Base-by-base conservation (phyloP, 2,329 filamentous ascomycete species). In the Sphaerostilbella broomeana region DNA sequence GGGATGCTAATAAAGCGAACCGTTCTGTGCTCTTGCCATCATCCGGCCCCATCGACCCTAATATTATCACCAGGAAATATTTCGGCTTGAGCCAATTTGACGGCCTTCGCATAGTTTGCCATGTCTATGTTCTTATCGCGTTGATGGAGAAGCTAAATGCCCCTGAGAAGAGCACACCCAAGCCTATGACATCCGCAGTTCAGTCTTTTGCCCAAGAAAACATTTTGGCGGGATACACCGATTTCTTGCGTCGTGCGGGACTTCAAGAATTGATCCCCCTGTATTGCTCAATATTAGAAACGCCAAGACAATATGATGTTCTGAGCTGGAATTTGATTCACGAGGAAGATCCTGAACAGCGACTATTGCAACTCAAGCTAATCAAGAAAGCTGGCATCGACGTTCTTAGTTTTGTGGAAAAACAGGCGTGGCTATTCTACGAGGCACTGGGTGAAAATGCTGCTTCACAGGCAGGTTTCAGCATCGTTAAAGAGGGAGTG, bases 211-310 rank as follows among this genome's bases (percentile, higher is more conserved):
- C 71, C 12, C 74, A 81, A 48, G 84, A 94, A 53, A 86, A 85
- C 52, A 78, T 90, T 32, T 69, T 95, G 37, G 79, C 84, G 1
- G 81, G 78, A 4, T 97, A 97, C 57, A 83, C 94, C 40, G 84
- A 84, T 51, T 81, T 84, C 45, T 65, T 98, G 25, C 79, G 85
- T 29, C 71, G 83, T 32, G 76, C 77, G 12, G 77, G 79, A 22
- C 77, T 92, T 39, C 78, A 84, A 43, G 81, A 90, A 46, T 65
- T 92, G 28, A 84, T 95, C 40, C 89, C 92, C 1, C 68, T 94
- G 1, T 98, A 98, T 59, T 89, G 86, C 46, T 87, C 87, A 7
- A 81, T 86, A 51, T 69, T 98, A 10, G 71, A 77, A 8, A 65
- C 70, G 6, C 67, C 77, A 10, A 73, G 82, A 46, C 73, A 75